A percentile compares a stretch with the other conserved stretches of the same genome.
These are phyloP conservation scores for Scalesia atractyloides DNA, from an alignment of 129 eudicot species.

Conservation along the genomic window DNA sequence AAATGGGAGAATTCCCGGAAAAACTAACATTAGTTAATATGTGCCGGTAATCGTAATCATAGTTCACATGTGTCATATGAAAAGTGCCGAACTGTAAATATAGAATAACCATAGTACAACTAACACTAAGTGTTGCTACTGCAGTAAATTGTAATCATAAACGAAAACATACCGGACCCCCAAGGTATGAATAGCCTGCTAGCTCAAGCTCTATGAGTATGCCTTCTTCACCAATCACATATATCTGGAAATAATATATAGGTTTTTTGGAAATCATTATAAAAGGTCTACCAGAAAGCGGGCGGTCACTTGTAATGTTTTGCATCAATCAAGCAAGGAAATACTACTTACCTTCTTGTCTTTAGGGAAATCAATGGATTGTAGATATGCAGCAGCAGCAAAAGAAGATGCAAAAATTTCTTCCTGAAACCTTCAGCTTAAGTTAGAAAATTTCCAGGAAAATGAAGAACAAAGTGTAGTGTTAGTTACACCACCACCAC, in stretches of 20 bases:
- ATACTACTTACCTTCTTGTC: constrained; percentile 72
- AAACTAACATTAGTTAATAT: neutral
- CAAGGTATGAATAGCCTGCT: constrained; percentile 89
- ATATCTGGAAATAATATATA: constrained; percentile 49
- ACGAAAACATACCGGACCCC: constrained; percentile 86
- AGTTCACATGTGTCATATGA: constrained; percentile 12
- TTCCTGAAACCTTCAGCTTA: constrained; percentile 68
- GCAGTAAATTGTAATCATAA: neutral
- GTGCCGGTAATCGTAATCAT: neutral
- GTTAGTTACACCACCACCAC: too few relatives aligned
- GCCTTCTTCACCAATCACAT: constrained; percentile 98
- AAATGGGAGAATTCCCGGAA: neutral
- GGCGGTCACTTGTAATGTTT: too few relatives aligned
- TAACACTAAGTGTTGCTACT: neutral
- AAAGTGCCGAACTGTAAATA: constrained; percentile 6
- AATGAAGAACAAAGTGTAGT: constrained; percentile 2
- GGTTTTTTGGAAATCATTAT: neutral
- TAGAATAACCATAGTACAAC: neutral
- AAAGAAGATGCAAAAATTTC: constrained; percentile 99
- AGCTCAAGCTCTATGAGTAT: constrained; percentile 96
- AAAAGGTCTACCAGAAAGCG: neutral
- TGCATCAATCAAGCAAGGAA: too few relatives aligned
- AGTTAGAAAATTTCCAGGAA: constrained; percentile 29
- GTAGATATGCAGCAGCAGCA: constrained; percentile 97
- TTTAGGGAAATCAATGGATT: constrained; percentile 90